phyloP scores from a whole-genome alignment of 148 eudicot genomes.

The Limonium bicolor region DNA sequence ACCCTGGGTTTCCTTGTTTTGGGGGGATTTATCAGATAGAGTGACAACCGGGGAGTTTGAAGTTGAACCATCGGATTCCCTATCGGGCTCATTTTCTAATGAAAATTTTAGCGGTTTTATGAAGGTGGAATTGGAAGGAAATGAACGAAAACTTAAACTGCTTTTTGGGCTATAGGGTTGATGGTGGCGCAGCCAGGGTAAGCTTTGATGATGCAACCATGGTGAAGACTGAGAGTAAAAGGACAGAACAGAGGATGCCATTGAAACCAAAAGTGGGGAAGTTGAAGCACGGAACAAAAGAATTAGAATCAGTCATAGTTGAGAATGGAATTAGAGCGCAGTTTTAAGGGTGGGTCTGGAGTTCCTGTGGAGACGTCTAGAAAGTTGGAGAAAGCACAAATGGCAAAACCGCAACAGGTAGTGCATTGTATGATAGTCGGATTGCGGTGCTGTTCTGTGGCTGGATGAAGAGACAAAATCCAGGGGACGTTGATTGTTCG shows the following conservation, averaged over 20 bases:
- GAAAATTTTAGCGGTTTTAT: constrained; percentile 17
- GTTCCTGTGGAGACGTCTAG: no score
- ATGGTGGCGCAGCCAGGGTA: constrained; percentile 8
- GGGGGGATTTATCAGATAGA: constrained; percentile 13
- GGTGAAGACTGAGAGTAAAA: constrained; percentile 18
- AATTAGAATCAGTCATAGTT: no score
- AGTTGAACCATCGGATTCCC: constrained; percentile 17
- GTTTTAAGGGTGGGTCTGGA: no score
- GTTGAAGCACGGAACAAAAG: not conserved
- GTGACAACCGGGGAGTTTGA: constrained; percentile 19
- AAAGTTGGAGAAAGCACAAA: constrained; percentile 3
- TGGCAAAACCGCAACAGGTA: no score
- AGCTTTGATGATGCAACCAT: constrained; percentile 9
- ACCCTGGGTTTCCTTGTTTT: constrained; percentile 14
- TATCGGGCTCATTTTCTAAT: constrained; percentile 30
- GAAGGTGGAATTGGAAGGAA: constrained; percentile 12
- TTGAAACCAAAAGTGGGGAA: not conserved
- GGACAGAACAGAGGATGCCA: not conserved
- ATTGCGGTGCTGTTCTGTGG: no score
- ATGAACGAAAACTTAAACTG: constrained; percentile 7
- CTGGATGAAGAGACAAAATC: no score
- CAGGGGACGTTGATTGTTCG: no score
- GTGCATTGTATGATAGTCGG: no score
- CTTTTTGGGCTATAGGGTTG: constrained; percentile 10
- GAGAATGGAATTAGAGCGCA: no score